A percentile compares a stretch with the other conserved stretches of the same genome.
phyloP scores from a whole-genome alignment of 352 stramenopile species.

The Pythium scleroteichum region DNA sequence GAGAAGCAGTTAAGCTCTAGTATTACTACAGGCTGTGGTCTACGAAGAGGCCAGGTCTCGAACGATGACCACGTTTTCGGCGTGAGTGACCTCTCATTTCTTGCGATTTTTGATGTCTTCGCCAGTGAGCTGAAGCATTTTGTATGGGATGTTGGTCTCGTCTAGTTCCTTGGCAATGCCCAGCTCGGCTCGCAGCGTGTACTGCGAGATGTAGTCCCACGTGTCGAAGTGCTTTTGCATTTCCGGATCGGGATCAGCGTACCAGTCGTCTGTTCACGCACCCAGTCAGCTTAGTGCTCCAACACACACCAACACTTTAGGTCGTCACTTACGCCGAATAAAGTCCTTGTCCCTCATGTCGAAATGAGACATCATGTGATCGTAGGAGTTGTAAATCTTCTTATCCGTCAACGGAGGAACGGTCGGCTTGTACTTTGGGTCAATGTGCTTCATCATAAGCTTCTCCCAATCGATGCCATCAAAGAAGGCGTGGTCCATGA shows the following conservation, averaged over 20 bases:
- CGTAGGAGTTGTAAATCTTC: conserved; percentile 85
- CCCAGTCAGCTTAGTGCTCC: neutral
- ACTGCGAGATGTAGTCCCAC: conserved; percentile 88
- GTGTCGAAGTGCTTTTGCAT: conserved; percentile 87
- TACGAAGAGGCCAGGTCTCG: too few species aligned
- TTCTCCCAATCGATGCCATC: conserved; percentile 83
- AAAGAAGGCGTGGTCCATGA: conserved; percentile 91
- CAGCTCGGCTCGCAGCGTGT: conserved; percentile 76
- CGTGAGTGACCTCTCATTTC: conserved; percentile 6
- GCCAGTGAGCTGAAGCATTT: conserved; percentile 78
- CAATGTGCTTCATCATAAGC: conserved; percentile 88
- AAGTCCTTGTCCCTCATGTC: conserved; percentile 85
- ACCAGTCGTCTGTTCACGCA: conserved; percentile 69
- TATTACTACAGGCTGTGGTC: conserved; percentile 11
- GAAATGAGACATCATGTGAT: conserved; percentile 89
- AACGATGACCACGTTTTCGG: too few species aligned
- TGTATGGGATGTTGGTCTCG: conserved; percentile 87
- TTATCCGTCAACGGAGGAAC: conserved; percentile 70
- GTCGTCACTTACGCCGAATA: conserved; percentile 66
- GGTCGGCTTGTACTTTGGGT: conserved; percentile 76
- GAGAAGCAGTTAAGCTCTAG: conserved; percentile 4
- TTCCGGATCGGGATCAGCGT: conserved; percentile 64
- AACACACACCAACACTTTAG: neutral
- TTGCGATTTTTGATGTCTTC: conserved; percentile 57
- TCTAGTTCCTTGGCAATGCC: conserved; percentile 83